These are phyloP conservation scores for Lactarius deliciosus DNA, from an alignment of 768 basidiomycete genomes.

Conservation along the genomic window DNA sequence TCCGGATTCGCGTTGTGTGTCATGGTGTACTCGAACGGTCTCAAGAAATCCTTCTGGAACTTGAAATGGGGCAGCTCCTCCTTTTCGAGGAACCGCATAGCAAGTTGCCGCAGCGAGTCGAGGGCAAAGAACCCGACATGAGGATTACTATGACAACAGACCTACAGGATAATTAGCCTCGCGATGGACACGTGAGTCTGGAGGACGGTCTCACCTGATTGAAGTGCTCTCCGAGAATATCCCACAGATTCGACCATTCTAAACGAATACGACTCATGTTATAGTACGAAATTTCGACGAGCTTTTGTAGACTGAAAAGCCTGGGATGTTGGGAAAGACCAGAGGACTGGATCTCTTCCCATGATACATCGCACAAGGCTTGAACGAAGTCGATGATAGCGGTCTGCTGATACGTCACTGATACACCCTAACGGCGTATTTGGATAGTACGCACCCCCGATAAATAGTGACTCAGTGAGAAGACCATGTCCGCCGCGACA, in stretches of 20 bases:
- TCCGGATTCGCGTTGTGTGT: slow-evolving; percentile 94
- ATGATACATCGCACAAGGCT: slow-evolving; percentile 94
- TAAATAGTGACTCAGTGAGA: slow-evolving; percentile 91
- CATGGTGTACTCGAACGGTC: slow-evolving; percentile 99
- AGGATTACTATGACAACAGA: slow-evolving; percentile 97
- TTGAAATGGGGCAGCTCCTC: slow-evolving; percentile 98
- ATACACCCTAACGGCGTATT: neutral
- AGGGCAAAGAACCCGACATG: slow-evolving; percentile 96
- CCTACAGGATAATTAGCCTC: slow-evolving; percentile 48
- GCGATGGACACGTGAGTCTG: neutral
- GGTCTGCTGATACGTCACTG: slow-evolving; percentile 49
- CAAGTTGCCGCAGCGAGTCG: slow-evolving; percentile 93
- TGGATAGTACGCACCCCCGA: slow-evolving; percentile 71
- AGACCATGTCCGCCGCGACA: slow-evolving; percentile 98
- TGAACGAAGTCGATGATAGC: slow-evolving; percentile 98
- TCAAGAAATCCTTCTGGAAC: slow-evolving; percentile 98
- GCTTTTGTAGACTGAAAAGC: slow-evolving; percentile 94
- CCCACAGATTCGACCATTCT: slow-evolving; percentile 98
- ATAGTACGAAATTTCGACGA: slow-evolving; percentile 99
- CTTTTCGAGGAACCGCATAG: slow-evolving; percentile 98
- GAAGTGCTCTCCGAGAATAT: slow-evolving; percentile 97
- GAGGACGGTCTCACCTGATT: slow-evolving; percentile 68
- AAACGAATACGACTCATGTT: slow-evolving; percentile 98
- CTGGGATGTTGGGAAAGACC: slow-evolving; percentile 92
- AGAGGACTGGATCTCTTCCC: slow-evolving; percentile 99